Percentiles rank a stretch among this genome's conserved stretches.
Conservation (phyloP, 257 asterid genomes). For the Solanum sejunctum region DNA sequence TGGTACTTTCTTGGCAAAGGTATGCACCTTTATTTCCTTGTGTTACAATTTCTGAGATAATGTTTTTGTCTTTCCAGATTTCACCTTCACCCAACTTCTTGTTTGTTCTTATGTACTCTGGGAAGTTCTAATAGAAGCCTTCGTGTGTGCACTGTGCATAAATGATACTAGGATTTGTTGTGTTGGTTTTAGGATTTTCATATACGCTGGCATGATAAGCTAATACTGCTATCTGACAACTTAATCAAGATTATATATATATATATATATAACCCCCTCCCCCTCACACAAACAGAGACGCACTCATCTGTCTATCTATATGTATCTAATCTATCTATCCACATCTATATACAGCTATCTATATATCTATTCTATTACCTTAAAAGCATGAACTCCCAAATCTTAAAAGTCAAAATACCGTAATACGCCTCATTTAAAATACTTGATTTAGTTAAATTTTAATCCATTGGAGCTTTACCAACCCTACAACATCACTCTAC, state of each 20-base stretch:
- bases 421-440: too few relatives aligned
- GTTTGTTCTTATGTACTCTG: neutral
- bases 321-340: too few relatives aligned
- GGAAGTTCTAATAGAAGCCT: neutral
- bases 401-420: too few relatives aligned
- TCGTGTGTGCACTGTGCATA: neutral
- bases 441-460: too few relatives aligned
- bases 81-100: neutral
- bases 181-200: neutral
- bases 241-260: neutral
- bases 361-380: too few relatives aligned
- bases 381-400: too few relatives aligned
- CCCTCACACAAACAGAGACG: too few relatives aligned
- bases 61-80: neutral
- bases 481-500: too few relatives aligned
- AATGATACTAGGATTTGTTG: neutral
- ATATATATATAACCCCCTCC: too few relatives aligned
- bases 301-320: too few relatives aligned
- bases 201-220: neutral
- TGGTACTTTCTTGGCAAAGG: slow-evolving; percentile 96
- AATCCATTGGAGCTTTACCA: too few relatives aligned
- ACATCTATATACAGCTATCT: too few relatives aligned
- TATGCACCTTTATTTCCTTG: slow-evolving; percentile 13
- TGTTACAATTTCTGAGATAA: neutral
- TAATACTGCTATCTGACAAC: neutral